phyloP scores from a whole-genome alignment of 495 filamentous ascomycete species.

The Penicillium coprophilum region DNA sequence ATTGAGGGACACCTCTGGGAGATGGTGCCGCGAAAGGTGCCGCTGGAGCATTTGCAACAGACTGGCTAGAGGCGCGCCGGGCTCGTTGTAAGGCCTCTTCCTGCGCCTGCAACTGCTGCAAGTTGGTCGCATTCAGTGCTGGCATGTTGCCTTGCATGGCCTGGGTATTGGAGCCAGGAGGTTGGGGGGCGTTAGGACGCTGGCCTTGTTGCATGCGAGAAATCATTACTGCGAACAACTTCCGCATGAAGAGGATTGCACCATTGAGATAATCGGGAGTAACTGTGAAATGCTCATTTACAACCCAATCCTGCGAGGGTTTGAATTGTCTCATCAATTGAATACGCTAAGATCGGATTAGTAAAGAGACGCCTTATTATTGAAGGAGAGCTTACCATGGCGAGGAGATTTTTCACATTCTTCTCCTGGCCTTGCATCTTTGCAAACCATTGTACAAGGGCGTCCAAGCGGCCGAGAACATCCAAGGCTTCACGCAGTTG shows the following conservation, averaged over 20 bases:
- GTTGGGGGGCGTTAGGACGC: constrained; percentile 30
- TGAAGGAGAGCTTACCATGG: constrained; percentile 36
- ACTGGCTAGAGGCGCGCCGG: constrained; percentile 56
- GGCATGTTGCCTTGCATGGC: constrained; percentile 38
- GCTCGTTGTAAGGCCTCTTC: constrained; percentile 47
- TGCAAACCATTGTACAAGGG: constrained; percentile 40
- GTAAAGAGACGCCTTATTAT: constrained; percentile 11
- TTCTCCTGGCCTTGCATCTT: constrained; percentile 44
- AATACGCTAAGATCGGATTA: constrained; percentile 47
- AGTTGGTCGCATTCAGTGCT: constrained; percentile 63
- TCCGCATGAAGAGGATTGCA: constrained; percentile 46
- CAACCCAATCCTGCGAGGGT: constrained; percentile 48
- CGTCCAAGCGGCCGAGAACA: constrained; percentile 42
- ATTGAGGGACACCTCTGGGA: constrained; percentile 66
- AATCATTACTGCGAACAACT: constrained; percentile 45
- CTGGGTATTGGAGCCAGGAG: constrained; percentile 24
- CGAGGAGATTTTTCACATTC: constrained; percentile 42
- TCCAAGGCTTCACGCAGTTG: constrained; percentile 44
- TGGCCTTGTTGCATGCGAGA: constrained; percentile 38
- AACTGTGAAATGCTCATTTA: constrained; percentile 60
- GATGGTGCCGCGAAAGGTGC: constrained; percentile 70
- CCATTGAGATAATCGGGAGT: constrained; percentile 54
- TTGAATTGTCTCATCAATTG: constrained; percentile 60
- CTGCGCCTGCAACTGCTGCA: constrained; percentile 56
- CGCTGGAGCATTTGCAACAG: constrained; percentile 57